Conservation (phyloP, 2,329 filamentous ascomycete species). For the Colletotrichum caudatum region DNA sequence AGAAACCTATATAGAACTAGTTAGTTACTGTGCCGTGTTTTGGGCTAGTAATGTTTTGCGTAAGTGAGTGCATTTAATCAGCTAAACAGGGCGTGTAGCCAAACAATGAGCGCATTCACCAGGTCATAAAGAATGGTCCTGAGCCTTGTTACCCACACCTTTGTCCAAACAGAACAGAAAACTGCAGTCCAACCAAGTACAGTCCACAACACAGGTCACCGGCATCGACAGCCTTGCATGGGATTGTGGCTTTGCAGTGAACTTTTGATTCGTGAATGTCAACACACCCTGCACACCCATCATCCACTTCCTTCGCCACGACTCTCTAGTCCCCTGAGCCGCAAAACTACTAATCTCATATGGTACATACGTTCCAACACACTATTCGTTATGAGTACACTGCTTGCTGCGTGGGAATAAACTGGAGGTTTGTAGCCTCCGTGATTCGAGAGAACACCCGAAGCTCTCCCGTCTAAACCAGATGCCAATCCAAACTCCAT, state of each 20-base stretch:
- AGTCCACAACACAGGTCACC: background rate
- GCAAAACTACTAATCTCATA: constrained; percentile 22
- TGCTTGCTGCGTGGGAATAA: constrained; percentile 12
- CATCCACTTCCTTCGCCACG: background rate
- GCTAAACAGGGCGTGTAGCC: too few relatives aligned
- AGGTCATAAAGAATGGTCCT: background rate
- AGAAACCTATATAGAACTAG: too few relatives aligned
- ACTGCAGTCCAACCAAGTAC: background rate
- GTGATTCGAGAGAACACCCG: constrained; percentile 21
- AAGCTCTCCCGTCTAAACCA: constrained; percentile 34
- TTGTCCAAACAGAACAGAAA: background rate
- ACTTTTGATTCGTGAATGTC: background rate
- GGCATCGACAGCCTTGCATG: too few relatives aligned
- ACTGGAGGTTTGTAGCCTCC: constrained; percentile 8
- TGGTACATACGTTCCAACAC: constrained; percentile 35
- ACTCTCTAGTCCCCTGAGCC: background rate
- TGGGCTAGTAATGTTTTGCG: too few relatives aligned
- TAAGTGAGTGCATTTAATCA: too few relatives aligned
- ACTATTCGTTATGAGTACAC: constrained; percentile 36
- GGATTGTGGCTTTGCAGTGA: background rate
- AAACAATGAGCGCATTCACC: background rate
- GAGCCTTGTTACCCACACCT: background rate
- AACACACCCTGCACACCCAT: background rate
- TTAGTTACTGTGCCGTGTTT: too few relatives aligned
- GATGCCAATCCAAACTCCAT: constrained; percentile 40